phyloP scores from a whole-genome alignment of 805 yeast genomes.

The Wickerhamomyces strasburgensis region DNA sequence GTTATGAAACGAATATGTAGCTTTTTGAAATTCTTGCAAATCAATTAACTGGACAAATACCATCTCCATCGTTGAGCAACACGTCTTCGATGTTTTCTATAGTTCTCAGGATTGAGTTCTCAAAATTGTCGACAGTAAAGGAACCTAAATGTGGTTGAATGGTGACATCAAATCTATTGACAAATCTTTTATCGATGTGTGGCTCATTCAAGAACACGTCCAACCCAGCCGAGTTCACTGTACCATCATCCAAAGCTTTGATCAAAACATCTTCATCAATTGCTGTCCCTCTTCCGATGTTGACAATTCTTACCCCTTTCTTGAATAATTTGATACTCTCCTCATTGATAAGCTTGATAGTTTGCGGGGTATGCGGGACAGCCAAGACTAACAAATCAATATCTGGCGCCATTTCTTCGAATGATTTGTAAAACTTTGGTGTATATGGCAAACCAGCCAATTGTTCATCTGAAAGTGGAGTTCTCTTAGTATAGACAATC shows the following conservation, averaged over 20 bases:
- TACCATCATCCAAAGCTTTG: constrained; percentile 52
- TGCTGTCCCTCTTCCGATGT: constrained; percentile 69
- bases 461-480: constrained; percentile 31
- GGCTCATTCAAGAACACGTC: constrained; percentile 73
- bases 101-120: constrained; percentile 46
- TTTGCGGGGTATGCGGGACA: constrained; percentile 57
- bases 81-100: constrained; percentile 44
- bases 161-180: constrained; percentile 56
- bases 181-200: constrained; percentile 41
- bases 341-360: constrained; percentile 48
- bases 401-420: constrained; percentile 38
- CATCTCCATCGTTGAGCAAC: constrained; percentile 12
- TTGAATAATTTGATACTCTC: constrained; percentile 41
- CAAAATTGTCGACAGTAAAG: constrained; percentile 52
- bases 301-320: constrained; percentile 56
- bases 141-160: constrained; percentile 73
- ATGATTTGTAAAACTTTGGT: constrained; percentile 38
- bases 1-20: no score
- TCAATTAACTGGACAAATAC: constrained; percentile 9
- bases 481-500: constrained; percentile 56
- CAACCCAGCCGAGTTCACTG: constrained; percentile 61
- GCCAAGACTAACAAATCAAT: constrained; percentile 58
- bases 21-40: no score
- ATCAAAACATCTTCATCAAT: constrained; percentile 60
- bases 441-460: constrained; percentile 38